phyloP scores from a whole-genome alignment of 1,139 yeast genomes.

The Hansenula sp. region DNA sequence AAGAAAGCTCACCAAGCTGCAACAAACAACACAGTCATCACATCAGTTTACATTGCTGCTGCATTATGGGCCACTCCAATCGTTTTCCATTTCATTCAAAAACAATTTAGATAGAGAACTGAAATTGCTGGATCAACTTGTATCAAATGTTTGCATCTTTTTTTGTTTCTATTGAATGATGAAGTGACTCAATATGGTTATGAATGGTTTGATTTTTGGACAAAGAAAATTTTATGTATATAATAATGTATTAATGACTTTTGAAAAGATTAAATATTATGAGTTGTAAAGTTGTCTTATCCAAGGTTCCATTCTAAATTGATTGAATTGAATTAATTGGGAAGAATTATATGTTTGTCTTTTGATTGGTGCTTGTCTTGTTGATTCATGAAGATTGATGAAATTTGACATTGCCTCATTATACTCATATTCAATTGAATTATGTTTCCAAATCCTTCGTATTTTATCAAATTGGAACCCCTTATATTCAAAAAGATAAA shows the following conservation, averaged over 20 bases:
- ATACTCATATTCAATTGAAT: conserved; percentile 11
- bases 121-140: not conserved
- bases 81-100: conserved; percentile 55
- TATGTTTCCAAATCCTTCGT: conserved; percentile 31
- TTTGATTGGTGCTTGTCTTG: conserved; percentile 16
- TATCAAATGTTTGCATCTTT: not conserved
- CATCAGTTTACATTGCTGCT: conserved; percentile 69
- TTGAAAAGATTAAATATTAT: no score
- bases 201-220: no score
- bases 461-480: conserved; percentile 30
- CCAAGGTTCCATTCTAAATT: conserved; percentile 19
- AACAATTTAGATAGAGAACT: conserved; percentile 34
- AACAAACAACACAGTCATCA: conserved; percentile 60
- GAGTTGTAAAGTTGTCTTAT: no score
- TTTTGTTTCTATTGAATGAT: no score
- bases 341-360: conserved; percentile 10
- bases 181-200: no score
- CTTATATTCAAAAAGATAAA: conserved; percentile 24
- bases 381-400: conserved; percentile 10
- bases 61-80: conserved; percentile 77
- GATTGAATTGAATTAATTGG: conserved; percentile 5
- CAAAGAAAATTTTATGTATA: not conserved
- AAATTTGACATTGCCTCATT: conserved; percentile 11
- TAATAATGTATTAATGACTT: not conserved
- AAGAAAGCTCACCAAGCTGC: conserved; percentile 67